A percentile compares a stretch with the other conserved stretches of the same genome.
Evolutionary conservation across 2,329 filamentous ascomycete genomes (phyloP).

Genomic region (Sporothrix luriei): DNA sequence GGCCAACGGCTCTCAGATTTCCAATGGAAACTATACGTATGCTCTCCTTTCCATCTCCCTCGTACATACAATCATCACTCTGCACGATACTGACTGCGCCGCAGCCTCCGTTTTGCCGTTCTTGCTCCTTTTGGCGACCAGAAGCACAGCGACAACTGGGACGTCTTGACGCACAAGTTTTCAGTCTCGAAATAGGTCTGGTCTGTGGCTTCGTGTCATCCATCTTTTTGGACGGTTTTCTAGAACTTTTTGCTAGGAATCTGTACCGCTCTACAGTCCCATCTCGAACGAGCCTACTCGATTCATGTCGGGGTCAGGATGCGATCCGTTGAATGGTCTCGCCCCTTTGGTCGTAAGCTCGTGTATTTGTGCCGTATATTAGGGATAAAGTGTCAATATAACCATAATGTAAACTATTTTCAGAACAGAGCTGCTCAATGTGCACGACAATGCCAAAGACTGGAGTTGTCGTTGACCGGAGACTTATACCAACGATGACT

Average conservation of each 20-base stretch:
- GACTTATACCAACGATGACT: conserved; percentile 5
- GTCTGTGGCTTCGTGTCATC: not conserved
- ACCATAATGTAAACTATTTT: too few species aligned
- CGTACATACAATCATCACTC: not conserved
- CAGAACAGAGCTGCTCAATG: too few species aligned
- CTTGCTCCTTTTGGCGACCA: conserved; percentile 26
- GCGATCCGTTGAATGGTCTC: too few species aligned
- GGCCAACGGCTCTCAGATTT: conserved; percentile 41
- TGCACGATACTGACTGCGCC: not conserved
- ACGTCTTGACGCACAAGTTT: conserved; percentile 21
- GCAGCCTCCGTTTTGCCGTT: conserved; percentile 23
- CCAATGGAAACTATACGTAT: conserved; percentile 42
- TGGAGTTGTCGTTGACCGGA: not conserved
- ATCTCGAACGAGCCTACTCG: too few species aligned
- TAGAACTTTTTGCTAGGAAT: not conserved
- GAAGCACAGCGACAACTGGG: conserved; percentile 27
- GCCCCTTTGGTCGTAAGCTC: too few species aligned
- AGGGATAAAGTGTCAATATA: too few species aligned
- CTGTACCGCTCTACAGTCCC: too few species aligned
- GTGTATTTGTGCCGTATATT: too few species aligned
- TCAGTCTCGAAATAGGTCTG: not conserved
- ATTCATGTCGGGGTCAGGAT: too few species aligned
- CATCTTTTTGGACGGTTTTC: not conserved
- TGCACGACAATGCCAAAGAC: too few species aligned
- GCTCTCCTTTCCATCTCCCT: not conserved